These are phyloP conservation scores for Cystobasidium pallidum DNA, from an alignment of 1,284 basidiomycete species.

Conservation along the genomic window DNA sequence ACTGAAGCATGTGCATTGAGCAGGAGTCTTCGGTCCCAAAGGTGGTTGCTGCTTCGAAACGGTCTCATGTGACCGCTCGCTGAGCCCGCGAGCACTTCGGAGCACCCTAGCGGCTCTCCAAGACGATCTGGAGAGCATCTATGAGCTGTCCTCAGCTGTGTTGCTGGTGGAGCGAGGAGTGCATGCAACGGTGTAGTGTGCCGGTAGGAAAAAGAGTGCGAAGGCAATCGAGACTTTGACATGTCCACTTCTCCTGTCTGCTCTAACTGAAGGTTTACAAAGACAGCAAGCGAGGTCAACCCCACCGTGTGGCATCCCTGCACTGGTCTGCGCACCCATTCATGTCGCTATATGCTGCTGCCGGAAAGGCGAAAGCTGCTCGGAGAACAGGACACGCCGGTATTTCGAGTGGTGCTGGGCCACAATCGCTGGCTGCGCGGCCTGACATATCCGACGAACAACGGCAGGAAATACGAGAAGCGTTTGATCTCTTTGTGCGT, in stretches of 20 bases:
- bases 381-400: slow-evolving; percentile 29
- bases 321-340: no score
- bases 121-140: slow-evolving; percentile 26
- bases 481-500: slow-evolving; percentile 88
- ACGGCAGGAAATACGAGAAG: slow-evolving; percentile 93
- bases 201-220: not conserved
- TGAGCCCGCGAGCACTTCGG: slow-evolving; percentile 1
- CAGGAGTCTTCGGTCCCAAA: not conserved
- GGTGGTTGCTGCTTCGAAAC: not conserved
- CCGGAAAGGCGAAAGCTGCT: slow-evolving; percentile 40
- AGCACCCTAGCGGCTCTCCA: slow-evolving; percentile 31
- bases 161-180: not conserved
- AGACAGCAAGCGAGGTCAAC: slow-evolving; percentile 1
- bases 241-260: not conserved
- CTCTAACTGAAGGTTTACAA: not conserved
- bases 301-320: not conserved
- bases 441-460: slow-evolving; percentile 80
- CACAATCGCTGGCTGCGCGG: slow-evolving; percentile 1
- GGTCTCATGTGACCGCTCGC: not conserved
- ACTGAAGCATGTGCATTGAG: not conserved
- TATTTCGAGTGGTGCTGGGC: slow-evolving; percentile 5
- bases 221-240: slow-evolving; percentile 16
- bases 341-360: slow-evolving; percentile 42
- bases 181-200: not conserved
- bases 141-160: not conserved